A percentile compares a stretch with the other conserved stretches of the same genome.
Evolutionary conservation across 1,284 basidiomycete genomes (phyloP).

Genomic region (Cryptococcus floricola): DNA sequence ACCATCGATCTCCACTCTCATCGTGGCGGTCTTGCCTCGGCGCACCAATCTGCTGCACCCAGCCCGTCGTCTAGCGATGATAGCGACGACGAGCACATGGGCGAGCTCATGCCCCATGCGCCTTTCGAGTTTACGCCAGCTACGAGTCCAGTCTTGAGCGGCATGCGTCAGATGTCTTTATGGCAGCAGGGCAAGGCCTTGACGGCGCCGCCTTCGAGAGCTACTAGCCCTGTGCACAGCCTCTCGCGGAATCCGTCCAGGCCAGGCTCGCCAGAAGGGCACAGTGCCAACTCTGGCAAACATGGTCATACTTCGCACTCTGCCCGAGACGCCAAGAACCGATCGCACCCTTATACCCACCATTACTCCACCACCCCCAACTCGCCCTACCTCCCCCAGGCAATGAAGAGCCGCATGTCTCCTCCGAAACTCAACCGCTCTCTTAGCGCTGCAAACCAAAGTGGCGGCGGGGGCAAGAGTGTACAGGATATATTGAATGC

Average conservation of each 20-base stretch:
- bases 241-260: conserved; percentile 38
- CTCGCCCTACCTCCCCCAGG: conserved; percentile 33
- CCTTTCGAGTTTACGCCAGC: conserved; percentile 43
- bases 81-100: conserved; percentile 42
- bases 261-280: conserved; percentile 41
- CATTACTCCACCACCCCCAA: conserved; percentile 34
- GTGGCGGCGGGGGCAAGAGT: not conserved
- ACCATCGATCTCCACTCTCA: conserved; percentile 39
- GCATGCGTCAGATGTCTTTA: conserved; percentile 60
- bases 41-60: conserved; percentile 39
- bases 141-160: conserved; percentile 79
- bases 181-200: conserved; percentile 38
- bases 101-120: conserved; percentile 24
- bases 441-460: conserved; percentile 10
- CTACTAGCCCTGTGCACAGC: conserved; percentile 32
- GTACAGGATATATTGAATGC: conserved; percentile 52
- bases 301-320: conserved; percentile 45
- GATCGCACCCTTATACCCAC: conserved; percentile 44
- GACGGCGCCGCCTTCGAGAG: conserved; percentile 45
- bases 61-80: conserved; percentile 44
- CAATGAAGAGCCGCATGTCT: conserved; percentile 36
- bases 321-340: conserved; percentile 45
- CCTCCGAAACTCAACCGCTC: conserved; percentile 35
- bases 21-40: conserved; percentile 30
- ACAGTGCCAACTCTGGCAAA: conserved; percentile 46